phyloP scores from a whole-genome alignment of 345 rosid genomes.

The thale cress (Arabidopsis thaliana) region TAIR10.1 NC_003070.9:28060501-28061000 shows the following conservation, averaged over 20 bases:
- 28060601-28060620: slow-evolving; percentile 97
- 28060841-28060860: slow-evolving; percentile 74
- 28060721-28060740: slow-evolving; percentile 77
- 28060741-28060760: slow-evolving; percentile 63
- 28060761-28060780: slow-evolving; percentile 68
- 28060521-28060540: slow-evolving; percentile 68
- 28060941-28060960: slow-evolving; percentile 57
- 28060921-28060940: slow-evolving; percentile 56
- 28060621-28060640: slow-evolving; percentile 84
- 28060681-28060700: slow-evolving; percentile 87
- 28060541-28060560: slow-evolving; percentile 70
- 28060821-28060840: slow-evolving; percentile 59
- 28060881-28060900: slow-evolving; percentile 74
- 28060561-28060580: slow-evolving; percentile 90
- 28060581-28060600: slow-evolving; percentile 91
- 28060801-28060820: slow-evolving; percentile 77
- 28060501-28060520: slow-evolving; percentile 82
- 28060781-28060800: slow-evolving; percentile 62
- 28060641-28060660: slow-evolving; percentile 88
- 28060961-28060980: slow-evolving; percentile 18
- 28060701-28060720: slow-evolving; percentile 77
- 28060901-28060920: slow-evolving; percentile 57
- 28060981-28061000: slow-evolving; percentile 4
- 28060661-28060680: slow-evolving; percentile 87
- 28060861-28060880: slow-evolving; percentile 90